Evolutionary conservation across 371 early-diverging fungal genomes (phyloP).

Genomic region (Rhizomucor miehei): DNA sequence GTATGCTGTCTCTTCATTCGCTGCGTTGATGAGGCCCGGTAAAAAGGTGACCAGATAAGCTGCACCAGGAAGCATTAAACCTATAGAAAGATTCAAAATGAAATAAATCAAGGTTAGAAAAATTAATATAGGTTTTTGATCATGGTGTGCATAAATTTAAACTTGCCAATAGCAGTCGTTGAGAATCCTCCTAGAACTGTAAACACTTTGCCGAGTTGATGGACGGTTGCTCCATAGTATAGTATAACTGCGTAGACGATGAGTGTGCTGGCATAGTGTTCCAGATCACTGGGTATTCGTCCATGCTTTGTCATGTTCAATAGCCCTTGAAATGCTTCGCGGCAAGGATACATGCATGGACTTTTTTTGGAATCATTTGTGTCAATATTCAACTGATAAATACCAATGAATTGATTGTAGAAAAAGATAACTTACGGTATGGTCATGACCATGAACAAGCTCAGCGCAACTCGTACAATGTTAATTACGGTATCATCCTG

Average conservation of each 20-base stretch:
- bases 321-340: conserved; percentile 45
- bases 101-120: not conserved
- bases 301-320: conserved; percentile 30
- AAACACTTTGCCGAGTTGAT: conserved; percentile 48
- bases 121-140: conserved; percentile 1
- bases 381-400: not conserved
- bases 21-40: conserved; percentile 19
- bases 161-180: conserved; percentile 39
- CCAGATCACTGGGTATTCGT: conserved; percentile 24
- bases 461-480: conserved; percentile 40
- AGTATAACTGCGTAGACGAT: conserved; percentile 35
- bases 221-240: conserved; percentile 40
- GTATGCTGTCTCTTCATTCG: not conserved
- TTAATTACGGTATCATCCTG: conserved; percentile 43
- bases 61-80: conserved; percentile 39
- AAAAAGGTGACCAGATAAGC: conserved; percentile 33
- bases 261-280: conserved; percentile 40
- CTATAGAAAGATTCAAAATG: conserved; percentile 3
- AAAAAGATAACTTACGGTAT: conserved; percentile 33
- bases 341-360: conserved; percentile 48
- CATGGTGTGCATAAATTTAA: not conserved
- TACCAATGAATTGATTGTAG: too few relatives aligned
- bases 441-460: conserved; percentile 48
- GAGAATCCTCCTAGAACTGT: conserved; percentile 57
- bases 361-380: conserved; percentile 14